Base-by-base conservation (phyloP, 305 asterid genomes). In the Fraxinus dipetala region DNA sequence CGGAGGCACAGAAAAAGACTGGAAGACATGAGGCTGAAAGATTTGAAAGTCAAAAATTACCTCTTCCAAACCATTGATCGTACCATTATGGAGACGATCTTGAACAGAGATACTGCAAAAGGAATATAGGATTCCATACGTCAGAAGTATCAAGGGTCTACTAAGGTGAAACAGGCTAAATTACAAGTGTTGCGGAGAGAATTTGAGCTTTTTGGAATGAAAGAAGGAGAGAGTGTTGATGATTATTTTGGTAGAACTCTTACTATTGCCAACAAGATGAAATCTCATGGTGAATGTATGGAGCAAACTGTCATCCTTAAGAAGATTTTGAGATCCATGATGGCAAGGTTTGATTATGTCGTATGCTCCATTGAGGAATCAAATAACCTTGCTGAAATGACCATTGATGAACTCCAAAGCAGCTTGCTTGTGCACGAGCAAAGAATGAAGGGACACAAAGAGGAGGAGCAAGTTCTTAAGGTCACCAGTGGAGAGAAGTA, bases 251-350 rank as follows among this genome's bases (percentile, higher is more conserved):
- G 72, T 0, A 20, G 72, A 20, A 63, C 31, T 63, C 72, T 63
- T 63, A 22, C 72, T 63, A 63, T 63, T 63, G 72, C 72, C 31
- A 63, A 63, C 32, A 63, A 63, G 72, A 63, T 63, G 72, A 63
- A 63, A 63, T 63, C 26, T 20, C 32, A 63, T 63, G 31, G 72
- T 20, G 32, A 65, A 65, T 16, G 5, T 65, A 22, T 65, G 72
- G 72, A 65, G 32, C 4, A 65, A 65, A 65, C 32, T 65, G 6
- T 65, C 72, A 65, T 22, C 30, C 22, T 65, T 14, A 20, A 48
- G 59, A 48, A 48, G 20, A 48, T 48, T 14, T 48, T 48, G 18
- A 48, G 20, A 48, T 48, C 59, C 20, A 48, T 48, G 59, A 48
- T 0, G n/a, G 20, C 0, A 48, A 48, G 1, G 59, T 48, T 48